These are phyloP conservation scores for Ramalina peruviana DNA, from an alignment of 495 filamentous ascomycete genomes.

Conservation along the genomic window DNA sequence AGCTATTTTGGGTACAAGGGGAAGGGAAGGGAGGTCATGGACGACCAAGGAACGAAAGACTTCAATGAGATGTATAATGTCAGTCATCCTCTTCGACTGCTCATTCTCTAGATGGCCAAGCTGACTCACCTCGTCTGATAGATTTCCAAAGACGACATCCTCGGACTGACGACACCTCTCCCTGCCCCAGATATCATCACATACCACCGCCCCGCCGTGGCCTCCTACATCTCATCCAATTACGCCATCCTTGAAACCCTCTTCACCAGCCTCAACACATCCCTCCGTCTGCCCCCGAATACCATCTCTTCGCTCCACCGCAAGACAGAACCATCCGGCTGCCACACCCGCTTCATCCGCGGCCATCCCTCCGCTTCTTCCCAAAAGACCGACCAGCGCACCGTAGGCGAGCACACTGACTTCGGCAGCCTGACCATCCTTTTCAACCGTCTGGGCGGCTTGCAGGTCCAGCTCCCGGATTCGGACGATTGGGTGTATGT, in stretches of 20 bases:
- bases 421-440: constrained; percentile 43
- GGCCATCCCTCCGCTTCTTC: constrained; percentile 16
- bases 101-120: neutral
- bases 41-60: constrained; percentile 39
- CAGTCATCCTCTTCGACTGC: neutral
- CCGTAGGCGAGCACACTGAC: constrained; percentile 38
- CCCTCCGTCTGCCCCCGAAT: constrained; percentile 33
- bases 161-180: constrained; percentile 27
- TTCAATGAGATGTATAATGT: constrained; percentile 54
- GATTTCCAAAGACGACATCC: constrained; percentile 35
- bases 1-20: constrained; percentile 44
- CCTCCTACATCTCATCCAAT: constrained; percentile 32
- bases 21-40: constrained; percentile 34
- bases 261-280: constrained; percentile 34
- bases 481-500: constrained; percentile 44
- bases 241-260: constrained; percentile 37
- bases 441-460: constrained; percentile 46
- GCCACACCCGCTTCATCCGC: constrained; percentile 45
- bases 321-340: constrained; percentile 35
- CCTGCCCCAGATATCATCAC: constrained; percentile 33
- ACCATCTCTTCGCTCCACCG: constrained; percentile 37
- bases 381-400: constrained; percentile 27
- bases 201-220: constrained; percentile 25
- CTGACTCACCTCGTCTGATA: constrained; percentile 13
- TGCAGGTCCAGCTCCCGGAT: constrained; percentile 40